Base-by-base conservation (phyloP, 768 basidiomycete genomes). In the Melanogaster broomeanus region DNA sequence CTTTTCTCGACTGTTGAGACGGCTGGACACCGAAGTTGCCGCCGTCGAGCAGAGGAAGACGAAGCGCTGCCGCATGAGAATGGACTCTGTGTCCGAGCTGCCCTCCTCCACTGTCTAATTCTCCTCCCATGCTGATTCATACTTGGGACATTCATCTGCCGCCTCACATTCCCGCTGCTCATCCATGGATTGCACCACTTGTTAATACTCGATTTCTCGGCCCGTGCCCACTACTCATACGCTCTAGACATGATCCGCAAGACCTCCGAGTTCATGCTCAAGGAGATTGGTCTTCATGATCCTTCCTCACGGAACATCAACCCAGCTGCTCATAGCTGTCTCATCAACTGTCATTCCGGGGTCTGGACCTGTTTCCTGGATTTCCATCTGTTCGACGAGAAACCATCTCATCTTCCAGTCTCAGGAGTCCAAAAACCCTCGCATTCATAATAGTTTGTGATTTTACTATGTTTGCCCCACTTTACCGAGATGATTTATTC, bases 11-110 rank as follows among this genome's bases (percentile, higher is more conserved):
- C n/a, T n/a, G n/a, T n/a, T n/a, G n/a, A n/a, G n/a, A n/a, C n/a
- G n/a, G 16, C 86, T 3, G 88, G 89, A 61, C 83, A 86, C 50
- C 72, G 80, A 82, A 43, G 66, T 53, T 44, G 63, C 22, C 11
- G 55, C 45, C 37, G 55, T 41, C 7, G 60, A 57, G 21, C 62
- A 61, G 51, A 75, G 88, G 30, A 76, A 72, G 27, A 79, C 68
- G 55, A 92, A 91, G 68, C 80, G 87, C 6, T 75, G 88, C 13
- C 73, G 88, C 46, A 85, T 90, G 88, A 84, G 3, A 72, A 74
- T 77, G 1, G 74, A 71, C 50, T 77, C 76, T 15, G 72, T 4
- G n/a, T n/a, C n/a, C n/a, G n/a, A n/a, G n/a, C n/a, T n/a, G n/a
- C n/a, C n/a, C n/a, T n/a, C n/a, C n/a, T 84, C 83, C 3, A 84